These are phyloP conservation scores for Cucurbita ficifolia DNA, from an alignment of 306 rosid species.

Conservation along the genomic window DNA sequence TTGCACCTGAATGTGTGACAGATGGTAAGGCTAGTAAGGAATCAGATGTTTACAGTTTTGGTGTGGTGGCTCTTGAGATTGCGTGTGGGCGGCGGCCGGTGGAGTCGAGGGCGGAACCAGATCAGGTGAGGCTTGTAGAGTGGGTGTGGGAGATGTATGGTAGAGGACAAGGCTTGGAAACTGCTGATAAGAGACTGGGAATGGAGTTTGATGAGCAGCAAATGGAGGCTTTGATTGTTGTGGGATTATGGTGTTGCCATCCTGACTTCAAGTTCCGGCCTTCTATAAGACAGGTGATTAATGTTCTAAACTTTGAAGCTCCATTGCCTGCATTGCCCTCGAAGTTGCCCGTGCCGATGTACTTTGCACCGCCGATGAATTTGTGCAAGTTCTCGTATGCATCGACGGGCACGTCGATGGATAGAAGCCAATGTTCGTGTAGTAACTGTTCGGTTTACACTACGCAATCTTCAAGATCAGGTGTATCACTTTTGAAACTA, in stretches of 20 bases:
- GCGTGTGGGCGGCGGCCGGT: background rate
- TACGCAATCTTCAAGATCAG: conserved; percentile 37
- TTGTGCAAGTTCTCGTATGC: background rate
- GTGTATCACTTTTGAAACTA: conserved; percentile 23
- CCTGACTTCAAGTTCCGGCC: conserved; percentile 9
- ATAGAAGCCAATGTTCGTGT: conserved; percentile 17
- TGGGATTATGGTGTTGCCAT: conserved; percentile 11
- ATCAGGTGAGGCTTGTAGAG: conserved; percentile 1
- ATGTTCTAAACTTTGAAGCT: conserved; percentile 3
- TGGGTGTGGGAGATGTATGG: conserved; percentile 14
- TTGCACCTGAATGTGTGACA: conserved; percentile 6
- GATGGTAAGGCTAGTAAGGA: conserved; percentile 9
- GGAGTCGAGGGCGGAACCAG: background rate
- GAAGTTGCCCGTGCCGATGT: conserved; percentile 6
- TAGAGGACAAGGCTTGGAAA: background rate
- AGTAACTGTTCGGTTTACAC: conserved; percentile 28
- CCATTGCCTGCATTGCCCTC: background rate
- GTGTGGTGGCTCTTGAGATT: conserved; percentile 12
- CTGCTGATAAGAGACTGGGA: background rate
- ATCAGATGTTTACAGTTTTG: conserved; percentile 12
- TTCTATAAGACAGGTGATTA: conserved; percentile 9
- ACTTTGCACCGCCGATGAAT: background rate
- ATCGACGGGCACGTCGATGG: conserved; percentile 21
- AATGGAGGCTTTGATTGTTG: conserved; percentile 1
- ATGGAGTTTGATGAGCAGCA: background rate